A percentile compares a stretch with the other conserved stretches of the same genome.
phyloP scores from a whole-genome alignment of 2,329 filamentous ascomycete genomes.

The Biscogniauxia sp. region DNA sequence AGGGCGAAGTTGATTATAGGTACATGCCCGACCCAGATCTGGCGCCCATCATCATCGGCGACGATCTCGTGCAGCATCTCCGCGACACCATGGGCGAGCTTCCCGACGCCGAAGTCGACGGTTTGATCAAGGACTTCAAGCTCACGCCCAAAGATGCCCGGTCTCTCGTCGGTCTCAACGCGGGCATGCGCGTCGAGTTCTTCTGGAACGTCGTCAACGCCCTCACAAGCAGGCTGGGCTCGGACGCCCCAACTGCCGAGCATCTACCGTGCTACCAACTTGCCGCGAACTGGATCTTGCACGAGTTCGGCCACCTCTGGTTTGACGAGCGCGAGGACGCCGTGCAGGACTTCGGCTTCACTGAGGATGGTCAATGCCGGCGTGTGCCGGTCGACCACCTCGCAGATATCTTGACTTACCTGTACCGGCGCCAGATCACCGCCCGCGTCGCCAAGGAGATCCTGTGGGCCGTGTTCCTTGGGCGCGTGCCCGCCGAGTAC shows the following conservation, averaged over 20 bases:
- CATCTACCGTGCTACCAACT: conserved; percentile 42
- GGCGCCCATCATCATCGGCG: conserved; percentile 71
- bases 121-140: conserved; percentile 61
- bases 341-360: conserved; percentile 36
- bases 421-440: conserved; percentile 50
- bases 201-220: conserved; percentile 65
- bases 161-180: conserved; percentile 73
- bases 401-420: conserved; percentile 49
- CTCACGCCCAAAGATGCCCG: conserved; percentile 80
- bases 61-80: conserved; percentile 66
- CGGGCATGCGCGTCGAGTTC: conserved; percentile 77
- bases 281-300: conserved; percentile 66
- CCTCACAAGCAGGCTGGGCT: conserved; percentile 29
- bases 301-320: conserved; percentile 70
- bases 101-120: conserved; percentile 67
- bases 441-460: conserved; percentile 58
- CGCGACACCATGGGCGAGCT: conserved; percentile 62
- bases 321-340: conserved; percentile 41
- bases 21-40: conserved; percentile 99
- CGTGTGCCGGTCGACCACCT: conserved; percentile 47
- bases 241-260: conserved; percentile 21
- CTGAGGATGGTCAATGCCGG: conserved; percentile 45
- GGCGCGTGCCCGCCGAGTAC: conserved; percentile 39
- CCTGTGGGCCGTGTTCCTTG: conserved; percentile 50
- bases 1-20: conserved; percentile 94